phyloP scores from a whole-genome alignment of 345 rosid species.

The Arabidopsis suecica region DNA sequence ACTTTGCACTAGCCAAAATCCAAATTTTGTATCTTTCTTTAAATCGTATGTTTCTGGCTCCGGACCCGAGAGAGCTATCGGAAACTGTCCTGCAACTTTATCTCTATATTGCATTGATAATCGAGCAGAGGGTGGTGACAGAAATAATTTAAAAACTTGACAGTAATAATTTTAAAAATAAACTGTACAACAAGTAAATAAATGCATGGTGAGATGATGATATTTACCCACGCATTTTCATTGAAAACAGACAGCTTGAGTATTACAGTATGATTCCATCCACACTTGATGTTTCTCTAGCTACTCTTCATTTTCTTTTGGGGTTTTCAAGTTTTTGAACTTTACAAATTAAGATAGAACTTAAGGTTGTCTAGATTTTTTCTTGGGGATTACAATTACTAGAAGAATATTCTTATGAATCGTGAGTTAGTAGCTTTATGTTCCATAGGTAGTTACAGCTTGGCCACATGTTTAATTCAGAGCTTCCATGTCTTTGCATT shows the following conservation, averaged over 20 bases:
- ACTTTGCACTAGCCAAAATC: conserved; percentile 4
- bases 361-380: conserved; percentile 9
- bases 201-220: conserved; percentile 35
- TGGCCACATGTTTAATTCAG: conserved; percentile 29
- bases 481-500: conserved; percentile 22
- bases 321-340: conserved; percentile 26
- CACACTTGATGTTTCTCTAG: neutral
- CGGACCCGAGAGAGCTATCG: neutral
- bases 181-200: conserved; percentile 12
- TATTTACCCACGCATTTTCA: conserved; percentile 28
- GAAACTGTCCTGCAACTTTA: conserved; percentile 5
- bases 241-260: conserved; percentile 37
- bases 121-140: conserved; percentile 23
- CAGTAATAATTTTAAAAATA: neutral
- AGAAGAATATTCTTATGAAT: conserved; percentile 2
- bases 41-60: neutral
- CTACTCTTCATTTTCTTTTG: conserved; percentile 9
- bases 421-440: neutral
- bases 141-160: conserved; percentile 24
- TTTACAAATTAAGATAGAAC: conserved; percentile 1
- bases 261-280: conserved; percentile 34
- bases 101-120: conserved; percentile 16
- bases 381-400: conserved; percentile 10
- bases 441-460: conserved; percentile 14
- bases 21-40: neutral